Evolutionary conservation across 805 yeast species (phyloP).

Genomic region (Sugiyamaella lignohabitans): DNA sequence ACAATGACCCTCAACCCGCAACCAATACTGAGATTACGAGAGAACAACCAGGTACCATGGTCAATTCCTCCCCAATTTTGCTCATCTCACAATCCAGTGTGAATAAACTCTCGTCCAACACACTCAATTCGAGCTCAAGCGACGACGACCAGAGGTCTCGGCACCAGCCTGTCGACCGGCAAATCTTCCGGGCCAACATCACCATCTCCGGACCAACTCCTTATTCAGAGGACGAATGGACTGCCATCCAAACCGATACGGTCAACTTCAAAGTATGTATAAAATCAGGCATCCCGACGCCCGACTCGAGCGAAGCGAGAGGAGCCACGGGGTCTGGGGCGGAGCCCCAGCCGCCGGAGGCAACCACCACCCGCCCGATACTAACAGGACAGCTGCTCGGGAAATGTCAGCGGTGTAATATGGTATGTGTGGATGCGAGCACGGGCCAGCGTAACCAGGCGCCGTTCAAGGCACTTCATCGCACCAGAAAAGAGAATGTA

Average conservation of each 20-base stretch:
- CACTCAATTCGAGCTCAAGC: too few species aligned
- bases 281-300: too few species aligned
- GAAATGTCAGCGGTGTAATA: constrained; percentile 39
- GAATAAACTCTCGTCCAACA: constrained; percentile 14
- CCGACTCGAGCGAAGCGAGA: too few species aligned
- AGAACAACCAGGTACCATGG: constrained; percentile 21
- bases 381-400: constrained; percentile 21
- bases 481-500: constrained; percentile 28
- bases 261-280: too few species aligned
- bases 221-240: constrained; percentile 39
- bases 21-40: neutral
- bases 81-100: constrained; percentile 33
- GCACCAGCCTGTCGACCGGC: constrained; percentile 11
- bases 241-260: constrained; percentile 18
- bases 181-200: constrained; percentile 37
- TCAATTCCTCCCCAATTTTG: constrained; percentile 38
- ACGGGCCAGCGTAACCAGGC: constrained; percentile 33
- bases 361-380: neutral
- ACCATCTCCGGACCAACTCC: constrained; percentile 29
- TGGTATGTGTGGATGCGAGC: constrained; percentile 37
- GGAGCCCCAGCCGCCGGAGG: too few species aligned
- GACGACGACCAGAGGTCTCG: too few species aligned
- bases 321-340: too few species aligned
- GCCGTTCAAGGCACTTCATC: constrained; percentile 33
- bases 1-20: constrained; percentile 8